phyloP scores from a whole-genome alignment of 192 early-diverging fungal species.

The Coemansia sp. region DNA sequence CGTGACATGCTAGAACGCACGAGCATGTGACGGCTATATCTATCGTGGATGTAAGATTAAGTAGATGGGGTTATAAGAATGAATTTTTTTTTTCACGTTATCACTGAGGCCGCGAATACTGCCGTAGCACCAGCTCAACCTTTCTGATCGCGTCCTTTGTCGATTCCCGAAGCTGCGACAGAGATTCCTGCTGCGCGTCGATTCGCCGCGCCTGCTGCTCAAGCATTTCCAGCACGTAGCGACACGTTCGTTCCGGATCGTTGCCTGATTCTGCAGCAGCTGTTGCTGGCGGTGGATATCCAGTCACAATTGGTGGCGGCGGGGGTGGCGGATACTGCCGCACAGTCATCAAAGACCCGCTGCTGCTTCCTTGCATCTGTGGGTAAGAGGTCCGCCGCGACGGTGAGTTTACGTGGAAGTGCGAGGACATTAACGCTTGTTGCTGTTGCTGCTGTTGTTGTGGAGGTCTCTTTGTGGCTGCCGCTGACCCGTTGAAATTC shows the following conservation, averaged over 20 bases:
- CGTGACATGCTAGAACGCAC: no score
- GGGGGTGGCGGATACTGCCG: slow-evolving; percentile 1
- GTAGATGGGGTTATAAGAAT: neutral
- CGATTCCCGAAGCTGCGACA: slow-evolving; percentile 28
- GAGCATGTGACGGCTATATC: no score
- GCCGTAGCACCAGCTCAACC: slow-evolving; percentile 39
- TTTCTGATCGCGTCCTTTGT: slow-evolving; percentile 28
- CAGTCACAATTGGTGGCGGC: neutral
- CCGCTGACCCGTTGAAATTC: neutral
- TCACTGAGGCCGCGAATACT: slow-evolving; percentile 10
- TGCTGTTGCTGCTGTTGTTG: slow-evolving; percentile 4
- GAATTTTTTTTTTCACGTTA: neutral
- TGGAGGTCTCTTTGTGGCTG: slow-evolving; percentile 1
- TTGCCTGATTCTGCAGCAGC: neutral
- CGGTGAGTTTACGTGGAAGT: slow-evolving; percentile 15
- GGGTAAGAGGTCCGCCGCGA: slow-evolving; percentile 40
- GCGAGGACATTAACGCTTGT: neutral
- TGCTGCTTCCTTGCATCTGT: slow-evolving; percentile 20
- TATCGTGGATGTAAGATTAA: no score
- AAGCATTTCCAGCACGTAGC: slow-evolving; percentile 41
- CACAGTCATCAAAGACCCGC: neutral
- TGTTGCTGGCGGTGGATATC: neutral
- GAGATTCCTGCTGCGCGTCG: slow-evolving; percentile 39
- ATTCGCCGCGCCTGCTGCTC: slow-evolving; percentile 31
- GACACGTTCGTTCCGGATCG: slow-evolving; percentile 31